These are phyloP conservation scores for Talaromyces verruculosus DNA, from an alignment of 2,329 filamentous ascomycete genomes.

Conservation along the genomic window DNA sequence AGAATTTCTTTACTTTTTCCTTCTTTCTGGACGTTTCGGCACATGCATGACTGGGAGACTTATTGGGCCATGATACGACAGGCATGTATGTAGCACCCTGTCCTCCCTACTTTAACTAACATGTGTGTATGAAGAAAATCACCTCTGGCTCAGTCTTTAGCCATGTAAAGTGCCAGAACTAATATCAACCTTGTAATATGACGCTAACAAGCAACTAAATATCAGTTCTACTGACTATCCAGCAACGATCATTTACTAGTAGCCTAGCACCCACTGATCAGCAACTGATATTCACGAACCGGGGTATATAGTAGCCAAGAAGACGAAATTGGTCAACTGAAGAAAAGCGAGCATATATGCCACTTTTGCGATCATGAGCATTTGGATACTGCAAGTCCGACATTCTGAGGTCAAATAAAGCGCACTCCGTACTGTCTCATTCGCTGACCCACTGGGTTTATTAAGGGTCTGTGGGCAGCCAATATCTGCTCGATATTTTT, in stretches of 20 bases:
- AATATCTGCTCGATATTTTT: neutral
- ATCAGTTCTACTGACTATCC: neutral
- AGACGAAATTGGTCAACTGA: neutral
- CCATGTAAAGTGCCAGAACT: neutral
- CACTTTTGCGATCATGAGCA: neutral
- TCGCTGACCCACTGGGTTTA: neutral
- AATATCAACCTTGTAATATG: neutral
- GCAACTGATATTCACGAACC: neutral
- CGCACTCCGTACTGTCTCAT: neutral
- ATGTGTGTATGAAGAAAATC: neutral
- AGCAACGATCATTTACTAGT: neutral
- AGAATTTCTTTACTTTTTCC: neutral
- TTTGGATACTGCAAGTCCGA: neutral
- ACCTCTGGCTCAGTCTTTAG: neutral
- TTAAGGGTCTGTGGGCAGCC: neutral
- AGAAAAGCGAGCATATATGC: neutral
- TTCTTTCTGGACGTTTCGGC: neutral
- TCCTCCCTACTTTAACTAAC: neutral
- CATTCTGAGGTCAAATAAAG: neutral
- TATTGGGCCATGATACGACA: neutral
- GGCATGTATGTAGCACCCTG: neutral
- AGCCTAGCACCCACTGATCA: conserved; percentile 1
- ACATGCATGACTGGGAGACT: neutral
- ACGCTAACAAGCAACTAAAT: neutral
- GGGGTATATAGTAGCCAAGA: neutral